Base-by-base conservation (phyloP, 192 early-diverging fungal genomes). In the Coemansia sp. region DNA sequence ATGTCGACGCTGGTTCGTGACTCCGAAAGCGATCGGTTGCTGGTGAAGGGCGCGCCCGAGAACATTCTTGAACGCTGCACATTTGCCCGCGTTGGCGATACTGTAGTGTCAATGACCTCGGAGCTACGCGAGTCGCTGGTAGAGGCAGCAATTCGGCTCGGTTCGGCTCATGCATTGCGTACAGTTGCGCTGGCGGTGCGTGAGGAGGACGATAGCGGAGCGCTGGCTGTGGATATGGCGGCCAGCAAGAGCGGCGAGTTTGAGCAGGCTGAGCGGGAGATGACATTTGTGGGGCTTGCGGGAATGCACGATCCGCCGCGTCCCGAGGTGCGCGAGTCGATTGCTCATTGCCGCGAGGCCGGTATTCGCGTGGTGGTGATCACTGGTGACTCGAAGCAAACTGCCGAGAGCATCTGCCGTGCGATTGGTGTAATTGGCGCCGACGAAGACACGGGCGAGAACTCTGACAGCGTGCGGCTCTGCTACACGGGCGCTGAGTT, bases 281-380 rank as follows among this genome's bases (percentile, higher is more conserved):
- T 99, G 91, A 92, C 88, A 14, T 98, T 99, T 84, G 82, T 96
- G 44, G 98, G 98, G 20, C 75, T 98, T 15, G 89, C 92, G 50
- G 98, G 89, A 66, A 98, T 99, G 95, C 85, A 93, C 73, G 98
- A 99, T 68, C 98, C 98, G 49, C 98, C 98, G 25, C 85, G 98
- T 12, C 88, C 94, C 10, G 95, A 98, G 74, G 94, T 98, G 28
- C 74, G 74, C 51, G 85, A 71, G 20, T 88, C 94, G 17, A 95
- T 99, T 71, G 72, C 68, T 51, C 87, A 90, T 63, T 99, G 98
- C 78, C 82, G 87, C 38, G 87, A 87, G 49, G 98, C 98, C 25
- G 98, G 98, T 54, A 98, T 99, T 64, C 87, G 95, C 46, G 97
- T 99, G 20, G 92, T 98, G 72, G 93, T 99, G 19, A 95, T 98